Base-by-base conservation (phyloP, 495 filamentous ascomycete species). In the Podospora pseudopauciseta region DNA sequence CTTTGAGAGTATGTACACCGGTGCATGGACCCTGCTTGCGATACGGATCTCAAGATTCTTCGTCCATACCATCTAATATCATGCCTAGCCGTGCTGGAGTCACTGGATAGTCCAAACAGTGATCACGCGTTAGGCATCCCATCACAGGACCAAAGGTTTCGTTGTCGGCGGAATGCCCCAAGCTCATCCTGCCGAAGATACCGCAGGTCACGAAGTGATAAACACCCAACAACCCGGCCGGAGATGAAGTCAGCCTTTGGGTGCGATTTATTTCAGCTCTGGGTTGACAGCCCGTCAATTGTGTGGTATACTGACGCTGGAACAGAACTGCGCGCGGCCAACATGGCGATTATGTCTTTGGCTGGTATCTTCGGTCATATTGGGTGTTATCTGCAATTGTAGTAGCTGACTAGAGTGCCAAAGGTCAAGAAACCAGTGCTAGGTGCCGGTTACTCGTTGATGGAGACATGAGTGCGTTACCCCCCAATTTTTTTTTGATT, bases 301-400 rank as follows among this genome's bases (percentile, higher is more conserved):
- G n/a, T 44, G 20, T 61, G 34, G 34, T 15, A 56, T 18, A 18
- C 54, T 68, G 32, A 70, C 1, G 15, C 3, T 13, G 34, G 26
- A 60, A 16, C 65, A 80, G 77, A 0, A 74, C 77, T n/a, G 81
- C 81, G 16, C 77, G 79, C 56, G 79, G 79, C 19, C 79, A 81
- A 55, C 82, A 83, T 56, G 82, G 80, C 54, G 82, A 84, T 62
- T 84, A 84, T 68, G 65, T 83, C 13, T 84, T 83, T 71, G 82
- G 81, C 44, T 83, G 81, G 80, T n/a, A n/a, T n/a, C n/a, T n/a
- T n/a, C n/a, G n/a, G n/a, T n/a, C n/a, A n/a, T n/a, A n/a, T n/a
- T n/a, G 30, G 55, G 20, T 72, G 70, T 39, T 72, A 61, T 20
- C 59, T 61, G 5, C n/a, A 61, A 61, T 20, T 61, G 59, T 4